phyloP scores from a whole-genome alignment of 306 rosid genomes.

The Trichosanthes truncata region DNA sequence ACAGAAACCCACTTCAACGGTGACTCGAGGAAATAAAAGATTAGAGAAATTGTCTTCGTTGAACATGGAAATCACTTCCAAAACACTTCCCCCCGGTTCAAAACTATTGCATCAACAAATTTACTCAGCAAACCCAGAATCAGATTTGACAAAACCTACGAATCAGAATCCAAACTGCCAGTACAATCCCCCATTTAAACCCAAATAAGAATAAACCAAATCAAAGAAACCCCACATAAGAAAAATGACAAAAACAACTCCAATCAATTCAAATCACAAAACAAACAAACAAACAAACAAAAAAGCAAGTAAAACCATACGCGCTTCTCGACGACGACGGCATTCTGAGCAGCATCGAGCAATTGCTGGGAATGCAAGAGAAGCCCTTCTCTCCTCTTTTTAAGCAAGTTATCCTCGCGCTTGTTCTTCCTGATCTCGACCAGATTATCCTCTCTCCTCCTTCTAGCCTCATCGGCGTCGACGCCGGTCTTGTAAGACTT shows the following conservation, averaged over 20 bases:
- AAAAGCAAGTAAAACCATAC: slow-evolving; percentile 4
- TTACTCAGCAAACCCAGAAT: not conserved
- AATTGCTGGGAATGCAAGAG: slow-evolving; percentile 31
- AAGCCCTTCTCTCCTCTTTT: slow-evolving; percentile 54
- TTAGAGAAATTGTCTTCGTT: not conserved
- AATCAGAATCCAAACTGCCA: not conserved
- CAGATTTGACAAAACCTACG: slow-evolving; percentile 1
- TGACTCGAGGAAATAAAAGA: not conserved
- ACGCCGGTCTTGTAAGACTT: slow-evolving; percentile 55
- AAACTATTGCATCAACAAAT: not conserved
- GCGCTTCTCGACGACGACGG: slow-evolving; percentile 27
- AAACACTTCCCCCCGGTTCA: not conserved
- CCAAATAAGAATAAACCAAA: not conserved
- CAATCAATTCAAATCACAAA: not conserved
- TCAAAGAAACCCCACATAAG: not conserved
- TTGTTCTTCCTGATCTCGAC: slow-evolving; percentile 62
- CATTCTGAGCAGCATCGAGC: slow-evolving; percentile 28
- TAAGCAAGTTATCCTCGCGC: slow-evolving; percentile 43
- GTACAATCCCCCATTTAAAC: not conserved
- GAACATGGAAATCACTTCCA: not conserved
- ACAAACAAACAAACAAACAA: not conserved
- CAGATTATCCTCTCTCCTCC: slow-evolving; percentile 53
- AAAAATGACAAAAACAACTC: not conserved
- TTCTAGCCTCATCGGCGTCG: slow-evolving; percentile 50
- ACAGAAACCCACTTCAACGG: not conserved